phyloP scores from a whole-genome alignment of 2,329 filamentous ascomycete genomes.

The Fulvia fulva region DNA sequence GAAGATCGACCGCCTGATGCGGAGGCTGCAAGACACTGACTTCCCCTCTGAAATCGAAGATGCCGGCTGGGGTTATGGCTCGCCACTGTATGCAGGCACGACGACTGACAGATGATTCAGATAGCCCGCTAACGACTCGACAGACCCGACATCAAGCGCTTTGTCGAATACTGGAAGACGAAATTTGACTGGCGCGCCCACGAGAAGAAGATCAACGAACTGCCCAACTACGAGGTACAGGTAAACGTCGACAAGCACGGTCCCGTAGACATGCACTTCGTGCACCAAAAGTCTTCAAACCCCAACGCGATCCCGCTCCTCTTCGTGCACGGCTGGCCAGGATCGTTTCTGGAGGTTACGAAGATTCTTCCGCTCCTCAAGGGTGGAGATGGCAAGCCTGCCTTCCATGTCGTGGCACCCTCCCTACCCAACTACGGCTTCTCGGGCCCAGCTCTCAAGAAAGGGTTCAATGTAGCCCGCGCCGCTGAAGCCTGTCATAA shows the following conservation, averaged over 20 bases:
- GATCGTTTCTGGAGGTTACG: conserved; percentile 62
- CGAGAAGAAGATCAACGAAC: conserved; percentile 57
- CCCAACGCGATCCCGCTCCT: conserved; percentile 60
- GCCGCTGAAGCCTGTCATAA: conserved; percentile 33
- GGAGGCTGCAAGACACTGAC: conserved; percentile 13
- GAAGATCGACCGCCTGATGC: conserved; percentile 13
- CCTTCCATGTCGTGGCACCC: conserved; percentile 54
- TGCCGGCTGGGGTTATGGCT: conserved; percentile 56
- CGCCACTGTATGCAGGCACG: conserved; percentile 48
- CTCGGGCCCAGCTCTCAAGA: conserved; percentile 32
- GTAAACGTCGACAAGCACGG: conserved; percentile 56
- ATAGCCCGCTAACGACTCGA: background rate
- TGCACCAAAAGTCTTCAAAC: conserved; percentile 54
- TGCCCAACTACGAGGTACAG: conserved; percentile 55
- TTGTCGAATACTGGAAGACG: conserved; percentile 55
- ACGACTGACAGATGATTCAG: too few relatives aligned
- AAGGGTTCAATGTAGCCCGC: conserved; percentile 19
- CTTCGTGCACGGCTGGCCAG: conserved; percentile 67
- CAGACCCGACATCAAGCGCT: conserved; percentile 52
- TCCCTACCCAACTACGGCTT: conserved; percentile 55
- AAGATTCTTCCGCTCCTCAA: conserved; percentile 54
- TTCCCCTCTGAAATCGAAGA: conserved; percentile 29
- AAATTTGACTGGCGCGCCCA: conserved; percentile 57
- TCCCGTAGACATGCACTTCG: conserved; percentile 58
- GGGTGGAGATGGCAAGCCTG: conserved; percentile 9